phyloP scores from a whole-genome alignment of 768 basidiomycete genomes.

The Trametes maxima region DNA sequence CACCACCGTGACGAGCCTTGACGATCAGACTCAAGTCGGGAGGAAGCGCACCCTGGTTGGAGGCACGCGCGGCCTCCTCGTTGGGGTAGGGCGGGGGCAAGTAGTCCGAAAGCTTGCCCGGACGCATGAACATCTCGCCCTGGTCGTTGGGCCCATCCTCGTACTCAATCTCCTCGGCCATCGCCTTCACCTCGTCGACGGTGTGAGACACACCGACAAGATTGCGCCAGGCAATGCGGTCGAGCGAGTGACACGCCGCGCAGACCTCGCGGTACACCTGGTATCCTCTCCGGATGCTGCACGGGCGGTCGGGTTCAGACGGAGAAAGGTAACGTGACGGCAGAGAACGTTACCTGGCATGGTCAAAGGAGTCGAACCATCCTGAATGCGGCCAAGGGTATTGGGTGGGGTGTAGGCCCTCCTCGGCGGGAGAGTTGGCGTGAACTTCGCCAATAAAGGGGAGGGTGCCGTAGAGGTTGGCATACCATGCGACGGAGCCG shows the following conservation, averaged over 20 bases:
- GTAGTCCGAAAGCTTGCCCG: conserved; percentile 98
- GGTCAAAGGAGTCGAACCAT: conserved; percentile 89
- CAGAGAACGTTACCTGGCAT: conserved; percentile 69
- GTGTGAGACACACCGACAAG: conserved; percentile 97
- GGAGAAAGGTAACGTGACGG: conserved; percentile 14
- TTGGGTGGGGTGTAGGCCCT: conserved; percentile 84
- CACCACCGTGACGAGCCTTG: conserved; percentile 97
- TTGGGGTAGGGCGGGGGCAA: conserved; percentile 95
- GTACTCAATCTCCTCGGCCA: conserved; percentile 98
- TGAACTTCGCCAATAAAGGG: conserved; percentile 92
- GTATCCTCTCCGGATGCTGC: conserved; percentile 92
- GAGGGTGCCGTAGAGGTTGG: conserved; percentile 86
- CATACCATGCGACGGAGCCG: conserved; percentile 96
- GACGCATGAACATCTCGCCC: conserved; percentile 98
- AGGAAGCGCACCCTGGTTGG: conserved; percentile 93
- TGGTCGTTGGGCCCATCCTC: conserved; percentile 91
- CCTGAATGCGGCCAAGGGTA: conserved; percentile 96
- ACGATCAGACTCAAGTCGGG: conserved; percentile 96
- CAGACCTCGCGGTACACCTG: conserved; percentile 99
- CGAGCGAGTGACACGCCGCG: conserved; percentile 97
- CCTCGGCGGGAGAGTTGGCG: conserved; percentile 90
- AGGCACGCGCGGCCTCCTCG: conserved; percentile 94
- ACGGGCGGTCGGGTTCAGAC: conserved; percentile 14
- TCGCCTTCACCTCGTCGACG: conserved; percentile 80
- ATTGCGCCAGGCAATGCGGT: conserved; percentile 99